A percentile compares a stretch with the other conserved stretches of the same genome.
Evolutionary conservation across 1,284 basidiomycete species (phyloP).

Genomic region (Heterobasidion annosum): DNA sequence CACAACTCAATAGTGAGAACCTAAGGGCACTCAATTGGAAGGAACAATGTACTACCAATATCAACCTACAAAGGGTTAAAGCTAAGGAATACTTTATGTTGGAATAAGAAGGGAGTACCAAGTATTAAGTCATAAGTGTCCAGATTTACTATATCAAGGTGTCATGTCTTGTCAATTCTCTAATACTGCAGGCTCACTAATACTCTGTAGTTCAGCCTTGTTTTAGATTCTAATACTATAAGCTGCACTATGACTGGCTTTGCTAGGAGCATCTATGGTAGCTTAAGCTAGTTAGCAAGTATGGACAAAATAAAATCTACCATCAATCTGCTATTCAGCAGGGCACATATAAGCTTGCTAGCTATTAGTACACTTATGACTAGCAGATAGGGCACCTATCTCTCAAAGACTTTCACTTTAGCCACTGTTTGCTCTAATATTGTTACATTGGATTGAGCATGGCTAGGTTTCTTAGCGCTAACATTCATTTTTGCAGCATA

Average conservation of each 20-base stretch:
- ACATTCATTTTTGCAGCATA: neutral
- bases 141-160: constrained; percentile 22
- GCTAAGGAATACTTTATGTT: constrained; percentile 14
- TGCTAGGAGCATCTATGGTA: neutral
- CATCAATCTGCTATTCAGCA: constrained; percentile 23
- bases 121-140: constrained; percentile 19
- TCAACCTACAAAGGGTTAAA: constrained; percentile 14
- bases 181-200: constrained; percentile 19
- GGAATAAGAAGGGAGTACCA: constrained; percentile 19
- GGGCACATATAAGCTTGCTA: constrained; percentile 14
- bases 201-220: constrained; percentile 5
- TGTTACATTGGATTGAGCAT: neutral
- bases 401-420: constrained; percentile 12
- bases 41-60: constrained; percentile 10
- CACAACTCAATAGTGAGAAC: constrained; percentile 6
- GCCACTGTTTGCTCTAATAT: neutral
- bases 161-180: constrained; percentile 12
- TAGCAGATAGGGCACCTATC: constrained; percentile 17
- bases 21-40: constrained; percentile 13
- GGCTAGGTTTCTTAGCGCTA: neutral
- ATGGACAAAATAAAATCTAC: constrained; percentile 25
- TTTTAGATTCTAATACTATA: constrained; percentile 4
- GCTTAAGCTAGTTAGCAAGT: constrained; percentile 20
- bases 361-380: constrained; percentile 19
- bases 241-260: constrained; percentile 10